Evolutionary conservation across 148 eudicot species (phyloP).

Genomic region (Chenopodium formosanum): DNA sequence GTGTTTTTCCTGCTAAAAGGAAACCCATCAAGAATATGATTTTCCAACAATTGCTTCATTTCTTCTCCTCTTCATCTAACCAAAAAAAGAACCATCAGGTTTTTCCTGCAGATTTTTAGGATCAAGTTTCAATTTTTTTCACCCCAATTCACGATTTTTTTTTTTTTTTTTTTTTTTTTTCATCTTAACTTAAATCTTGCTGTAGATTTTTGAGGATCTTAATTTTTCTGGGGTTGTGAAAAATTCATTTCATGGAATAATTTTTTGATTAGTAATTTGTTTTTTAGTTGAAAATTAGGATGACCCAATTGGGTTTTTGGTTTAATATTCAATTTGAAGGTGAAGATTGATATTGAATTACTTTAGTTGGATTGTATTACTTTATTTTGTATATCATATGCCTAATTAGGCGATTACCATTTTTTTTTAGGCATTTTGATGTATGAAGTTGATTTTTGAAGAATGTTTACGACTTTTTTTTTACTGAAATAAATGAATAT

Average conservation of each 20-base stretch:
- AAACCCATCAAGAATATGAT: conserved; percentile 6
- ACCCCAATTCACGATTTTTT: neutral
- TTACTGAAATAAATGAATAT: neutral
- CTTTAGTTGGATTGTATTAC: neutral
- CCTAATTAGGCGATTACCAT: no score
- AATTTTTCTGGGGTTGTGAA: neutral
- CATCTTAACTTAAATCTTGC: neutral
- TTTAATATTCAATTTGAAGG: neutral
- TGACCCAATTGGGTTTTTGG: neutral
- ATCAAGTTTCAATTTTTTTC: neutral
- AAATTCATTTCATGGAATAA: neutral
- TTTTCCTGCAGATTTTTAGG: neutral
- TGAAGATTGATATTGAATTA: neutral
- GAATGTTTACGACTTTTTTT: neutral
- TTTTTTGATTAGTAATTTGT: neutral
- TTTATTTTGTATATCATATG: no score
- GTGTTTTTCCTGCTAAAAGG: conserved; percentile 1
- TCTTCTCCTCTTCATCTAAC: conserved; percentile 21
- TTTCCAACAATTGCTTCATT: neutral
- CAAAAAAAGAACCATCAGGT: neutral
- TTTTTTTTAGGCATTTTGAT: neutral
- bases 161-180: neutral
- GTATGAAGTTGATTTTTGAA: neutral
- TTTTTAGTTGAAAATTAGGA: neutral
- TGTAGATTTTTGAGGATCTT: neutral